Evolutionary conservation across 2,329 filamentous ascomycete species (phyloP).

Genomic region (Claviceps sp.): DNA sequence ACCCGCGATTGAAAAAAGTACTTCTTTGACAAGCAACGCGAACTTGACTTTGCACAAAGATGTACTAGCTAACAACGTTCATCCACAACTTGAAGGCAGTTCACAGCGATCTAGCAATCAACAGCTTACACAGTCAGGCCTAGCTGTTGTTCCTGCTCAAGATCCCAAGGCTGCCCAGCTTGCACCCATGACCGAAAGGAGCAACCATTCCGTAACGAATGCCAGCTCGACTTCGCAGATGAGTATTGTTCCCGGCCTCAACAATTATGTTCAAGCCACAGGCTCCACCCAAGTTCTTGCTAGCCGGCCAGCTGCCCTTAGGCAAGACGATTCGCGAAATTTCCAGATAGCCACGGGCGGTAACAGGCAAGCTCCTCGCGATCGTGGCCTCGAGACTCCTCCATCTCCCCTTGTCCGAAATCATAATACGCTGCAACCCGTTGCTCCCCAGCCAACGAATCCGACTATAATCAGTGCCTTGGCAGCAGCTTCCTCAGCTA

Average conservation of each 20-base stretch:
- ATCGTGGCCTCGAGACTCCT: slow-evolving; percentile 19
- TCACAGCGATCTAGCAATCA: background rate
- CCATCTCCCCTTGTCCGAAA: slow-evolving; percentile 55
- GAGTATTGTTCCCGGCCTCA: slow-evolving; percentile 19
- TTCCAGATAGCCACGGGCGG: slow-evolving; percentile 7
- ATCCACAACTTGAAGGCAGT: background rate
- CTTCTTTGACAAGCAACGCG: background rate
- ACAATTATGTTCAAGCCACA: slow-evolving; percentile 13
- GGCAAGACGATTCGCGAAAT: slow-evolving; percentile 20
- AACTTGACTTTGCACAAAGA: slow-evolving; percentile 5
- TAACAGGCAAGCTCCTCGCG: slow-evolving; percentile 9
- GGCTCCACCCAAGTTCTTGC: slow-evolving; percentile 11
- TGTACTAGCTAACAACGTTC: background rate
- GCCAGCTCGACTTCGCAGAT: slow-evolving; percentile 7
- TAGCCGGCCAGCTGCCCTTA: slow-evolving; percentile 24
- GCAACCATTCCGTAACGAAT: background rate
- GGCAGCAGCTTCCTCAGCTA: slow-evolving; percentile 1
- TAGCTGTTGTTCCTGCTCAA: background rate
- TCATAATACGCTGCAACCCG: slow-evolving; percentile 60
- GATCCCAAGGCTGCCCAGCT: background rate
- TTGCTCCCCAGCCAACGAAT: slow-evolving; percentile 64
- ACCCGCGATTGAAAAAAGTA: background rate
- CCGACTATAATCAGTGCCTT: slow-evolving; percentile 41
- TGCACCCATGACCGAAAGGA: background rate
- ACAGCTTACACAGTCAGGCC: background rate